Base-by-base conservation (phyloP, 1,284 basidiomycete species). In the Lignosus rhinocerotis region DNA sequence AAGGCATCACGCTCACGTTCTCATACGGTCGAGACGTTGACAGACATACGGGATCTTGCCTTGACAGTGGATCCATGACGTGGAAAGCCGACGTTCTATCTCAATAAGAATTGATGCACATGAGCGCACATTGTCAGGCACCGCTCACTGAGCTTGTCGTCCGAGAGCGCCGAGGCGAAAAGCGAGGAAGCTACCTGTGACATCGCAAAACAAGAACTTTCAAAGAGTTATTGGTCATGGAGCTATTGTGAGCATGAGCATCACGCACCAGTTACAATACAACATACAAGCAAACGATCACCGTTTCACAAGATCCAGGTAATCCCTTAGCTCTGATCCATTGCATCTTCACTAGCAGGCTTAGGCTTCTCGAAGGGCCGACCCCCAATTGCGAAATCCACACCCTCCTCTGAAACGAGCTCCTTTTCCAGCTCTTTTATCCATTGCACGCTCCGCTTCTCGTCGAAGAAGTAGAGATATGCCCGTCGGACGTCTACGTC, bases 401-500 rank as follows among this genome's bases (percentile, higher is more conserved):
- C 79, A 14, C 58, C 63, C 73, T 88, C 88, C 69, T 90, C 88
- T 68, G 88, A 89, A 51, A 91, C 80, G 57, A 91, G 75, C n/a
- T 75, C 70, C 0, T 87, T 91, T 71, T 83, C 91, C 78, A 84
- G 90, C 74, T 86, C 93, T 83, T 87, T 96, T 79, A 98, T 78
- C 87, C 95, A 99, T 70, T 95, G 87, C 32, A 97, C 91, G 66
- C 93, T 96, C 61, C 96, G 81, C 75, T 95, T 94, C 70, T 97
- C 96, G 72, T 99, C 96, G 79, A 95, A 88, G 76, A 98, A 99
- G 71, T 93, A 94, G 47, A 81, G 81, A 71, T 97, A 98, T 5
- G 89, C 92, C 56, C 90, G 80, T 41, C 90, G 80, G 48, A 98
- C 80, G 72, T 97, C 95, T 53, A 90, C 87, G 1, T 93, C 88